A percentile compares a stretch with the other conserved stretches of the same genome.
These are phyloP conservation scores for Vitis hybrid DNA, from an alignment of 177 flowering plant genomes.

Conservation along the genomic window DNA sequence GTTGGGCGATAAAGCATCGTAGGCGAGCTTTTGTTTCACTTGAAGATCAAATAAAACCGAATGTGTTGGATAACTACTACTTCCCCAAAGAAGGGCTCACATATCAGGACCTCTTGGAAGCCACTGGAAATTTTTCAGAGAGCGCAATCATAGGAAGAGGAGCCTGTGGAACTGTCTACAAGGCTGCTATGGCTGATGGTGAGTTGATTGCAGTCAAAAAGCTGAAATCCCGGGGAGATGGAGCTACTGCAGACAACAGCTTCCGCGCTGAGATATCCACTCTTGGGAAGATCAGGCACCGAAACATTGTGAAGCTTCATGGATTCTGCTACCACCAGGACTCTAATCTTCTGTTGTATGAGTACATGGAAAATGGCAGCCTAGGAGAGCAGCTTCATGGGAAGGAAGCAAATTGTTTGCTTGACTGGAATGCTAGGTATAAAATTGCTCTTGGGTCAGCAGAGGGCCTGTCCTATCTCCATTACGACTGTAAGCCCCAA, in stretches of 20 bases:
- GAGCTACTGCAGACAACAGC: conserved; percentile 46
- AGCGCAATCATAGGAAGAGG: conserved; percentile 52
- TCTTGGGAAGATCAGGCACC: conserved; percentile 66
- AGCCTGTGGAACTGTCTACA: conserved; percentile 72
- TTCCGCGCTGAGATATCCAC: conserved; percentile 63
- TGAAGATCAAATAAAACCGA: conserved; percentile 24
- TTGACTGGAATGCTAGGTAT: conserved; percentile 58
- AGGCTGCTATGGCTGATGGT: conserved; percentile 50
- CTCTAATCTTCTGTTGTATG: conserved; percentile 54
- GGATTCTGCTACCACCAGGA: conserved; percentile 69
- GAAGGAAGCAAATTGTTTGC: conserved; percentile 13
- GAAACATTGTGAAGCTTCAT: conserved; percentile 61
- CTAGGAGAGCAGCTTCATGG: conserved; percentile 61
- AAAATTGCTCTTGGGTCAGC: conserved; percentile 70
- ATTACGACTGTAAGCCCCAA: conserved; percentile 58
- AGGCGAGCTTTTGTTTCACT: conserved; percentile 28
- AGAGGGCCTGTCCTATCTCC: conserved; percentile 64
- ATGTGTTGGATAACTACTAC: conserved; percentile 39
- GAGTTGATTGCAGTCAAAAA: conserved; percentile 58
- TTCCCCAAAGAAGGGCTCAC: conserved; percentile 56
- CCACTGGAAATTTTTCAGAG: conserved; percentile 55
- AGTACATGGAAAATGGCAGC: conserved; percentile 69
- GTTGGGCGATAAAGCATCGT: conserved; percentile 37
- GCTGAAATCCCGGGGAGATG: conserved; percentile 48
- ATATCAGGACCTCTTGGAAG: conserved; percentile 57